Evolutionary conservation across 495 filamentous ascomycete genomes (phyloP).

Genomic region (Letharia columbiana): DNA sequence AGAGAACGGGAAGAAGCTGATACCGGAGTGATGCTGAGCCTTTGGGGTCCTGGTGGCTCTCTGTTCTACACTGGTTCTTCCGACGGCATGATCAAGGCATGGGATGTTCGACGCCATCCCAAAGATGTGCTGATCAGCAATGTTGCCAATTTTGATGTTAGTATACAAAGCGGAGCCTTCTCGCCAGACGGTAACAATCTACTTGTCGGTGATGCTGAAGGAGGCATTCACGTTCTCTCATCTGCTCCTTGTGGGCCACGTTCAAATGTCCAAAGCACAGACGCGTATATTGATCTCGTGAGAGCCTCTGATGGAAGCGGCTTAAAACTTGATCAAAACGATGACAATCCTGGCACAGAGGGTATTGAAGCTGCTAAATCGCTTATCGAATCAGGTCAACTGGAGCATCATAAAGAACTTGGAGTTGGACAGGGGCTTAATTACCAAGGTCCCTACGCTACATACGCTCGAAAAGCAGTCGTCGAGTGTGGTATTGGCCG

Average conservation of each 20-base stretch:
- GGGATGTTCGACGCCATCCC: conserved; percentile 61
- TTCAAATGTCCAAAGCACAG: neutral
- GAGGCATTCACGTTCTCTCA: conserved; percentile 60
- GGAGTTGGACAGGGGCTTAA: conserved; percentile 39
- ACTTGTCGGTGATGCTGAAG: conserved; percentile 67
- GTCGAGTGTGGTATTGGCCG: conserved; percentile 15
- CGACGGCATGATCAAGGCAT: conserved; percentile 78
- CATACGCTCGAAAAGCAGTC: conserved; percentile 33
- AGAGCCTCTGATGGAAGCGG: conserved; percentile 17
- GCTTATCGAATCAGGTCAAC: conserved; percentile 33
- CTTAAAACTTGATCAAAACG: conserved; percentile 9
- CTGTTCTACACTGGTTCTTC: conserved; percentile 84
- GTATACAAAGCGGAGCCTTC: conserved; percentile 56
- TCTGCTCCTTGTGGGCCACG: conserved; percentile 28
- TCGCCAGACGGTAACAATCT: conserved; percentile 63
- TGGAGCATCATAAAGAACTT: conserved; percentile 34
- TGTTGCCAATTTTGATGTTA: conserved; percentile 40
- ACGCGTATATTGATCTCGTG: conserved; percentile 11
- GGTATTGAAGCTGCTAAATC: conserved; percentile 29
- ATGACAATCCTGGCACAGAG: conserved; percentile 19
- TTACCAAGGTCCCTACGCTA: conserved; percentile 40
- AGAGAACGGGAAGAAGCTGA: conserved; percentile 56
- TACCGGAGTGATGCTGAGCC: conserved; percentile 68
- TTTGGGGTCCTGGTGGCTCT: conserved; percentile 64
- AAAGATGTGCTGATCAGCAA: conserved; percentile 58